phyloP scores from a whole-genome alignment of 164 flowering plant genomes.

The Tetrastigma voinierianum region DNA sequence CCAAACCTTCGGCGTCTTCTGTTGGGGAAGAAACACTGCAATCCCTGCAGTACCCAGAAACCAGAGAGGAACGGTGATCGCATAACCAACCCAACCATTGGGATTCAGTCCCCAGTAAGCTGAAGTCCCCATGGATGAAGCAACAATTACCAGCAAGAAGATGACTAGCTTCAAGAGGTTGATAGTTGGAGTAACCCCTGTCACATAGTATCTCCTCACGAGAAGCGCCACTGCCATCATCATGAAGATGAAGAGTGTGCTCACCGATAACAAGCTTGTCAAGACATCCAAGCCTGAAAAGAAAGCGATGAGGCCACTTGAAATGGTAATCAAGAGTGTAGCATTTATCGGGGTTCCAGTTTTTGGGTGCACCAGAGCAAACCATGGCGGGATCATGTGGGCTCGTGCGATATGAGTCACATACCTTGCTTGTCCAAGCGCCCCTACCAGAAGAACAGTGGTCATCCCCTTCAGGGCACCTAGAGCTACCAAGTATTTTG shows the following conservation, averaged over 20 bases:
- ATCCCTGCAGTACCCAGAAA: slow-evolving; percentile 45
- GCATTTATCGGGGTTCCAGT: slow-evolving; percentile 74
- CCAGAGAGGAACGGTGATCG: slow-evolving; percentile 47
- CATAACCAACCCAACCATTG: slow-evolving; percentile 48
- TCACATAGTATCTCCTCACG: slow-evolving; percentile 59
- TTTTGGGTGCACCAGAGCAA: slow-evolving; percentile 56
- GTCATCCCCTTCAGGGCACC: slow-evolving; percentile 75
- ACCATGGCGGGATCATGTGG: slow-evolving; percentile 73
- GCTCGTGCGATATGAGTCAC: slow-evolving; percentile 65
- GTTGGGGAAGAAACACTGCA: slow-evolving; percentile 34
- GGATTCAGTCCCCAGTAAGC: slow-evolving; percentile 48
- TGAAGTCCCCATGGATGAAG: slow-evolving; percentile 51
- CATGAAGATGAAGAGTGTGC: slow-evolving; percentile 65
- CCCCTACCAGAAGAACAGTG: slow-evolving; percentile 57
- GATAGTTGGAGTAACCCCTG: slow-evolving; percentile 32
- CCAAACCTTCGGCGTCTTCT: slow-evolving; percentile 53
- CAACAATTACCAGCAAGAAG: slow-evolving; percentile 43
- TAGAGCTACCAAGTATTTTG: slow-evolving; percentile 57
- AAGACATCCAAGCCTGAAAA: slow-evolving; percentile 57
- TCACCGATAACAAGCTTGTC: slow-evolving; percentile 49
- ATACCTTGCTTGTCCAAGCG: slow-evolving; percentile 58
- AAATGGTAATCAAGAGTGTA: slow-evolving; percentile 38
- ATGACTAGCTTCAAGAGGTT: slow-evolving; percentile 32
- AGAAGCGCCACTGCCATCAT: slow-evolving; percentile 65
- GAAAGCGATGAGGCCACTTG: slow-evolving; percentile 48